Evolutionary conservation across 495 filamentous ascomycete species (phyloP).

Genomic region (Lasiosphaeria ovina): DNA sequence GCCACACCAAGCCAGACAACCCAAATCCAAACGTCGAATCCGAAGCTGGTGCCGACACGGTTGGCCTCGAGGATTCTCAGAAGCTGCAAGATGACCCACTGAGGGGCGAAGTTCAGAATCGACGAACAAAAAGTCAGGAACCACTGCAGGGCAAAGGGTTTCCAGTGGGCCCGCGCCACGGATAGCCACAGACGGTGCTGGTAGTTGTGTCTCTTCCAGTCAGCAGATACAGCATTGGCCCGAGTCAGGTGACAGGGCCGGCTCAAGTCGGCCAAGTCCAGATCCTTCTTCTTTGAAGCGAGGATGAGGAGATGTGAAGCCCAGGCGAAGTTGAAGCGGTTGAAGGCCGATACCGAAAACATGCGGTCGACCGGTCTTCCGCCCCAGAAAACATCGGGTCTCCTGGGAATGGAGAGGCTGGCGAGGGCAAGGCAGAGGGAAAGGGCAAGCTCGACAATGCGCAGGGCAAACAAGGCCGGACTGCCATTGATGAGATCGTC

Average conservation of each 20-base stretch:
- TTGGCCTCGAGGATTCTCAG: constrained; percentile 62
- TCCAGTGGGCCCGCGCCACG: constrained; percentile 55
- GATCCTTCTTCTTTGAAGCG: constrained; percentile 51
- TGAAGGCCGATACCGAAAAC: constrained; percentile 57
- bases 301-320: constrained; percentile 50
- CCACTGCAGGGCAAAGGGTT: constrained; percentile 53
- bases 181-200: constrained; percentile 60
- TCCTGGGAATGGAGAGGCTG: constrained; percentile 56
- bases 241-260: constrained; percentile 50
- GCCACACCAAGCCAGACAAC: constrained; percentile 59
- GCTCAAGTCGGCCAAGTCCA: constrained; percentile 61
- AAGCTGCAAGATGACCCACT: constrained; percentile 65
- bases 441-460: constrained; percentile 37
- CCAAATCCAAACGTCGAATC: constrained; percentile 62
- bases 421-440: constrained; percentile 37
- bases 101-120: constrained; percentile 64
- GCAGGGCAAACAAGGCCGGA: constrained; percentile 31
- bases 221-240: constrained; percentile 43
- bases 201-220: constrained; percentile 52
- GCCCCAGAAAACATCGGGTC: constrained; percentile 62
- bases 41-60: constrained; percentile 36
- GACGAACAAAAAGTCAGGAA: constrained; percentile 51
- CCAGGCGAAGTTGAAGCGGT: constrained; percentile 66
- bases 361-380: constrained; percentile 63
- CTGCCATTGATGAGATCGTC: constrained; percentile 28